These are phyloP conservation scores for Curvularia hawaiiensis DNA, from an alignment of 2,329 filamentous ascomycete species.

Conservation along the genomic window DNA sequence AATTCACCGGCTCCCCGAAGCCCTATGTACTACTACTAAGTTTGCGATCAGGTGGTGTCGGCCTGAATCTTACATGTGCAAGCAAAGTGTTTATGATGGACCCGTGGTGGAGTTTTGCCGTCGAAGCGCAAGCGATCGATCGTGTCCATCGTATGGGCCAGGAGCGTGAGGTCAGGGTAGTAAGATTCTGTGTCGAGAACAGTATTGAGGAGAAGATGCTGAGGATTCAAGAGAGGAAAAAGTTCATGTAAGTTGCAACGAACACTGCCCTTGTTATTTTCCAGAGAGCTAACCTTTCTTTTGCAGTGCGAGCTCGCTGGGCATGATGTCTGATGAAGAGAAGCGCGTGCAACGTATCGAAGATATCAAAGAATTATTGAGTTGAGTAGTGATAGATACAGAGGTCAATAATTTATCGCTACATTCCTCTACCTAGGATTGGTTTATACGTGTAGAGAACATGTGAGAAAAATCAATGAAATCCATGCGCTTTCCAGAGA, in stretches of 20 bases:
- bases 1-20: constrained; percentile 65
- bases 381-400: constrained; percentile 45
- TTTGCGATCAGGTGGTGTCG: constrained; percentile 88
- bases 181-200: constrained; percentile 84
- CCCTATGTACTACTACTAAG: constrained; percentile 82
- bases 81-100: constrained; percentile 98
- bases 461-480: no score
- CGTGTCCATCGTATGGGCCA: constrained; percentile 98
- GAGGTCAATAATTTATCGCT: no score
- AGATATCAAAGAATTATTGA: constrained; percentile 90
- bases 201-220: constrained; percentile 97
- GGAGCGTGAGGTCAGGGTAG: constrained; percentile 81
- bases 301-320: constrained; percentile 83
- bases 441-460: no score
- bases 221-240: constrained; percentile 91
- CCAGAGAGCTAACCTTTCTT: constrained; percentile 35
- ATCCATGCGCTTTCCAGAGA: no score
- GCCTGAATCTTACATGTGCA: constrained; percentile 88
- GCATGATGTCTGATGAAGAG: constrained; percentile 94
- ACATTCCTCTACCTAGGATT: no score
- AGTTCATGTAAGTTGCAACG: constrained; percentile 75
- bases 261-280: not conserved
- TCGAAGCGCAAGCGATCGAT: constrained; percentile 97
- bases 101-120: constrained; percentile 98
- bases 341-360: constrained; percentile 89